phyloP scores from a whole-genome alignment of 2,329 filamentous ascomycete species.

The Trichothecium sympodiale region DNA sequence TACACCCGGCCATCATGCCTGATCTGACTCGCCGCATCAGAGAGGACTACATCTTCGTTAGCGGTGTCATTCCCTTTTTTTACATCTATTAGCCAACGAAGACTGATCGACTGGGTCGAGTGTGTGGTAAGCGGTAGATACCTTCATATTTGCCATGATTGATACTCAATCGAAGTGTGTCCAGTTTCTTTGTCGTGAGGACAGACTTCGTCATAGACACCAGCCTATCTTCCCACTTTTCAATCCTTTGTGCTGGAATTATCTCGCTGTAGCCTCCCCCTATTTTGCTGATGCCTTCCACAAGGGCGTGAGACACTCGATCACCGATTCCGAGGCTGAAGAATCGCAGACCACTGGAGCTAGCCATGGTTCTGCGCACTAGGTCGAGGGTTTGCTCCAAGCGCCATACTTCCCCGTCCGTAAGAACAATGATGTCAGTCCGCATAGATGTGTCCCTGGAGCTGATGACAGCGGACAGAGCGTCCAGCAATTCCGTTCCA shows the following conservation, averaged over 20 bases:
- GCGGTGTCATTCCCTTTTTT: neutral
- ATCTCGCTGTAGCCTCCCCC: slow-evolving; percentile 41
- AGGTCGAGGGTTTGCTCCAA: slow-evolving; percentile 2
- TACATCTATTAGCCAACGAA: slow-evolving; percentile 4
- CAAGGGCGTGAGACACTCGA: slow-evolving; percentile 41
- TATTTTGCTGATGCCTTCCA: slow-evolving; percentile 46
- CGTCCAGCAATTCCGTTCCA: slow-evolving; percentile 4
- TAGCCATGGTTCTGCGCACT: slow-evolving; percentile 1
- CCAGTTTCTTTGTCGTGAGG: too few species aligned
- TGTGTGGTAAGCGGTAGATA: too few species aligned
- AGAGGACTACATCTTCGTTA: slow-evolving; percentile 1
- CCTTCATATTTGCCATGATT: too few species aligned
- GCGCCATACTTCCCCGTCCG: slow-evolving; percentile 3
- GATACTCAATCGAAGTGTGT: too few species aligned
- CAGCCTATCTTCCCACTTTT: neutral
- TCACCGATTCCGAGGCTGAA: slow-evolving; percentile 46
- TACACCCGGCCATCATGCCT: too few species aligned
- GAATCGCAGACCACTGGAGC: slow-evolving; percentile 30
- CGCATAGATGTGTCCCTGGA: slow-evolving; percentile 1
- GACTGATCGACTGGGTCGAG: too few species aligned
- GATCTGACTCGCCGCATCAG: too few species aligned
- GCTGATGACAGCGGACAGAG: neutral
- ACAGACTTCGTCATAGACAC: slow-evolving; percentile 6
- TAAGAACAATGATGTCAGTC: slow-evolving; percentile 5
- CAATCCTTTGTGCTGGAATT: neutral